phyloP scores from a whole-genome alignment of 805 yeast genomes.

The Metschnikowia reukaufii region DNA sequence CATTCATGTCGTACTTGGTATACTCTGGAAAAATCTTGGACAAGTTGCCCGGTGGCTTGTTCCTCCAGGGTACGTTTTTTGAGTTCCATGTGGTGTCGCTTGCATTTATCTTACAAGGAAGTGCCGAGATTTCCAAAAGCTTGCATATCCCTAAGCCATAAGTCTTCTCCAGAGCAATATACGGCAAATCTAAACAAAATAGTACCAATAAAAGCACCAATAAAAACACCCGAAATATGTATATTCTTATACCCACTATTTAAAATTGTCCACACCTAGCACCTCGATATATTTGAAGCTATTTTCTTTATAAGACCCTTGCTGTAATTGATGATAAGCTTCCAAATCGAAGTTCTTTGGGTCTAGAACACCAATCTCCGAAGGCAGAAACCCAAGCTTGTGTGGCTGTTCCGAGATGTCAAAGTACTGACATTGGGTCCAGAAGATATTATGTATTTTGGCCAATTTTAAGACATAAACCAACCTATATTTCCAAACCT shows the following conservation, averaged over 20 bases:
- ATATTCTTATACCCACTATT: background rate
- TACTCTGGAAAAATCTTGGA: constrained; percentile 48
- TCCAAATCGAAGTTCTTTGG: constrained; percentile 35
- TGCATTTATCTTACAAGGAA: constrained; percentile 75
- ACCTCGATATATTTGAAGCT: constrained; percentile 26
- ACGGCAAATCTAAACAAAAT: background rate
- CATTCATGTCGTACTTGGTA: constrained; percentile 67
- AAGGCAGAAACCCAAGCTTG: constrained; percentile 24
- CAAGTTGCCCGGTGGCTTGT: constrained; percentile 64
- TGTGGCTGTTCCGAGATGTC: constrained; percentile 35
- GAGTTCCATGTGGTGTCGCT: constrained; percentile 75
- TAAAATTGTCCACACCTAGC: constrained; percentile 4
- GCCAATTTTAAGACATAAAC: constrained; percentile 26
- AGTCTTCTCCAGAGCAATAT: background rate
- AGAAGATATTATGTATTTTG: constrained; percentile 34
- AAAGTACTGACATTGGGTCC: constrained; percentile 34
- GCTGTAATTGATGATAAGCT: constrained; percentile 27
- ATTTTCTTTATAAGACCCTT: constrained; percentile 26
- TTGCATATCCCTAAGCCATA: constrained; percentile 87
- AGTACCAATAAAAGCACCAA: background rate
- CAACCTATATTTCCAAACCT: constrained; percentile 20
- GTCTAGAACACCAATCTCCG: constrained; percentile 38
- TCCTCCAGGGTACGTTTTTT: constrained; percentile 52
- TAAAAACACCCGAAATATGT: background rate
- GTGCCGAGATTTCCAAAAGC: constrained; percentile 88